Evolutionary conservation across 2,329 filamentous ascomycete genomes (phyloP), one percentile per base, ranked within the genome.

Genomic region (Shiraia sp.): DNA sequence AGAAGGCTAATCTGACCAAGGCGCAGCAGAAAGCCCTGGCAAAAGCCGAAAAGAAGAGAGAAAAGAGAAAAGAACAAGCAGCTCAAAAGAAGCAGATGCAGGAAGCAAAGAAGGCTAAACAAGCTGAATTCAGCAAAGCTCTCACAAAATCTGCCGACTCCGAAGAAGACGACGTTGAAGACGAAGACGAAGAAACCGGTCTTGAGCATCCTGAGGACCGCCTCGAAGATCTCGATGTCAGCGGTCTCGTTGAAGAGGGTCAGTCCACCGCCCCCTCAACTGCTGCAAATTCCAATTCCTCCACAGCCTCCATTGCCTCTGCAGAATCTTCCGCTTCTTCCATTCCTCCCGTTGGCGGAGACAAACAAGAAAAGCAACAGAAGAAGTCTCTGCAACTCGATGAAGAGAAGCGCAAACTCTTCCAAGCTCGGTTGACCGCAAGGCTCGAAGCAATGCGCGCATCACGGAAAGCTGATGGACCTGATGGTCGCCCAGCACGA

Each of bases 391-490:
- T 62, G 14, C 63, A 62, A 35, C 53, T 57, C 37, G 68, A 55
- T 59, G 55, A 59, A 61, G 34, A 75, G 72, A 45, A 86, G 86
- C 86, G 85, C 29, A 83, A 88, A 46, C 82, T 86, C 17, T 81
- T 96, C 32, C 85, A 87, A 60, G 83, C 86, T 42, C 86, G 91
- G 31, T 78, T 99, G 36, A 85, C 87, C 42, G 87, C 88, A 55
- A 87, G 85, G 49, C 90, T 99, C 40, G 88, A 93, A 56, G 86
- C 86, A 32, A 82, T 97, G 35, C 87, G 92, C 45, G 87, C 88
- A 8, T 84, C 85, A 17, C 85, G 93, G 45, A 96, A 96, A 69
- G 91, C 92, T 5, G 90, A 95, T 57, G 89, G 87, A 5, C 79
- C 85, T 1, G 85, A 95, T 57, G 90, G 90, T 46, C 86, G 87